Evolutionary conservation across 2,329 filamentous ascomycete species (phyloP).

Genomic region (Trichoderma sp.): DNA sequence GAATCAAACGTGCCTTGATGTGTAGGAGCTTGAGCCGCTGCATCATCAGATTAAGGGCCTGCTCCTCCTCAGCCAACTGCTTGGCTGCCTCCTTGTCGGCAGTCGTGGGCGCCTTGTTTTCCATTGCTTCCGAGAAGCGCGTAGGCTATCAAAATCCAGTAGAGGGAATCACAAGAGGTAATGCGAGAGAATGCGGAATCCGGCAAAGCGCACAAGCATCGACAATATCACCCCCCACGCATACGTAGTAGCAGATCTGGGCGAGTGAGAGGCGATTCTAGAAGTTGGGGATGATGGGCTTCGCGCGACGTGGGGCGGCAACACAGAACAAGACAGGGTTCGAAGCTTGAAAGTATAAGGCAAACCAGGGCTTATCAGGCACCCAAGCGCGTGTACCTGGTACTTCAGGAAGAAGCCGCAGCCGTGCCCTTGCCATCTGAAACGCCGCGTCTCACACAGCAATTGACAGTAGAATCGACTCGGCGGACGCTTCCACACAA

Average conservation of each 20-base stretch:
- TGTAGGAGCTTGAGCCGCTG: conserved; percentile 56
- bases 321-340: background rate
- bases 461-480: background rate
- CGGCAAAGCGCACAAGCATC: background rate
- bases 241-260: conserved; percentile 2
- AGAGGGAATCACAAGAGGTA: background rate
- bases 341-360: background rate
- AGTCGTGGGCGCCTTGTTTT: conserved; percentile 26
- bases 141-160: background rate
- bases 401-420: background rate
- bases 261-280: conserved; percentile 17
- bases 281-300: conserved; percentile 18
- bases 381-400: background rate
- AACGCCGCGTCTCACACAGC: background rate
- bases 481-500: background rate
- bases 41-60: conserved; percentile 51
- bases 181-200: background rate
- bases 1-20: conserved; percentile 46
- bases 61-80: conserved; percentile 48
- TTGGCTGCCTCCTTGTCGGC: conserved; percentile 28
- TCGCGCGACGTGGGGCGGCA: conserved; percentile 13
- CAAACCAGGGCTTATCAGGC: background rate
- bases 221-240: conserved; percentile 4
- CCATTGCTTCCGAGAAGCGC: background rate
- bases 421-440: background rate